A percentile compares a stretch with the other conserved stretches of the same genome.
These are phyloP conservation scores for Oxyria digyna DNA, from an alignment of 148 eudicot genomes.

Conservation along the genomic window DNA sequence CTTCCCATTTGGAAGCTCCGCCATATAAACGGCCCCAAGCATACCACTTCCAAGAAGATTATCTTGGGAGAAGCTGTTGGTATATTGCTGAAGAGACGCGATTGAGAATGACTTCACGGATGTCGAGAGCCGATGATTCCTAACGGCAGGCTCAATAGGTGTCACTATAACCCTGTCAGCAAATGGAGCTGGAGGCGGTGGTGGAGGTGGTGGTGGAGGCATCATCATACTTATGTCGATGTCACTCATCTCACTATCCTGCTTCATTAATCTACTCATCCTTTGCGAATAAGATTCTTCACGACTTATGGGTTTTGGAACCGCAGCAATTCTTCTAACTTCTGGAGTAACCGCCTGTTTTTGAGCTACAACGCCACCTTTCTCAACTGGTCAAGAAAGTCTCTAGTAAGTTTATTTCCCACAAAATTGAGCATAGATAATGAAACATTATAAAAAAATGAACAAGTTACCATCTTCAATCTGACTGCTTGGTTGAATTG, in stretches of 20 bases:
- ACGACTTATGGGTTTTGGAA: conserved; percentile 29
- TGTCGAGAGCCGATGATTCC: conserved; percentile 38
- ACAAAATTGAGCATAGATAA: background rate
- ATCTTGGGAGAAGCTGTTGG: conserved; percentile 92
- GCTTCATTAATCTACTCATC: conserved; percentile 30
- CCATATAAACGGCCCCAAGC: conserved; percentile 85
- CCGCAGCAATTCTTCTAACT: conserved; percentile 22
- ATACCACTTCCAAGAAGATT: conserved; percentile 78
- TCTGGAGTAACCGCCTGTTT: conserved; percentile 44
- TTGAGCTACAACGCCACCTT: conserved; percentile 28
- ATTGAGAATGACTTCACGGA: conserved; percentile 71
- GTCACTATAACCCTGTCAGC: conserved; percentile 43
- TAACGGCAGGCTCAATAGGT: conserved; percentile 34
- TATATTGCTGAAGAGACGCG: conserved; percentile 88
- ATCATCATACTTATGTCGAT: conserved; percentile 50
- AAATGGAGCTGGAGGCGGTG: conserved; percentile 32
- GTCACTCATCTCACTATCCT: conserved; percentile 37
- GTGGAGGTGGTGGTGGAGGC: conserved; percentile 53
- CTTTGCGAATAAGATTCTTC: conserved; percentile 32
- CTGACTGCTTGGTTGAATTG: conserved; percentile 27
- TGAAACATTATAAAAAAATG: background rate
- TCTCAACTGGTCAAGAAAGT: conserved; percentile 32
- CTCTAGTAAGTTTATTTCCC: background rate
- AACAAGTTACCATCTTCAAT: conserved; percentile 38
- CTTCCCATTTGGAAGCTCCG: conserved; percentile 72